A percentile compares a stretch with the other conserved stretches of the same genome.
Conservation (phyloP, 345 rosid genomes). For the Lagerstroemia speciosa region DNA sequence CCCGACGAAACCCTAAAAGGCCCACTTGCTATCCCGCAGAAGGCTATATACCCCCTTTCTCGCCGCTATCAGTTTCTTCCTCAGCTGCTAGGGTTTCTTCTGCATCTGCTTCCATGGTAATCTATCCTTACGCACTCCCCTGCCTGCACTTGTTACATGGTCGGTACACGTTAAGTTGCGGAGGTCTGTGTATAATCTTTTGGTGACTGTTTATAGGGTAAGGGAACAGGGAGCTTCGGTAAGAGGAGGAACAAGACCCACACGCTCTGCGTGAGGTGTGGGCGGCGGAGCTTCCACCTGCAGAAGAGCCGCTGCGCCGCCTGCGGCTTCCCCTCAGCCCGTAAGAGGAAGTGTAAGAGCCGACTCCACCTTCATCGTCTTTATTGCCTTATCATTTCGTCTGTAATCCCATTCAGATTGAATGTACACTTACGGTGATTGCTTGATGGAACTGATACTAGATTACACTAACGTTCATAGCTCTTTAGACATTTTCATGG, state of each 20-base stretch:
- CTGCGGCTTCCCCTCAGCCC: constrained; percentile 48
- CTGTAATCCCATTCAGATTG: background rate
- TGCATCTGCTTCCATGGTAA: constrained; percentile 18
- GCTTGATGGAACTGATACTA: background rate
- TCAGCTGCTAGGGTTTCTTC: constrained; percentile 16
- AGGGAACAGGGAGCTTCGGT: constrained; percentile 55
- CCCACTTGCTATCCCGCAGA: background rate
- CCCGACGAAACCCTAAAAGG: constrained; percentile 10
- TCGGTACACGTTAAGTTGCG: background rate
- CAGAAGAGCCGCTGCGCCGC: constrained; percentile 49
- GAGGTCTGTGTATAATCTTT: background rate
- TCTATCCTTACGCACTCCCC: background rate
- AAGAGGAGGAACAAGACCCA: constrained; percentile 56
- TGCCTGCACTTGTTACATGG: background rate
- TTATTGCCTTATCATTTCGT: background rate
- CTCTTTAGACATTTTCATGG: background rate
- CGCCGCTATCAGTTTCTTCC: constrained; percentile 5
- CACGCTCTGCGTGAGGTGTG: constrained; percentile 51
- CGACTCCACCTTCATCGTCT: background rate
- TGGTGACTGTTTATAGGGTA: constrained; percentile 24
- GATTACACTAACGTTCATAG: background rate
- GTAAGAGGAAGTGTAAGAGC: constrained; percentile 35
- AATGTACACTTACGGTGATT: background rate
- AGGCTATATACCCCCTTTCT: constrained; percentile 1
- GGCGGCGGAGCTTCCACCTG: constrained; percentile 53